Conservation (phyloP, 495 filamentous ascomycete species). For the Penicillium steckii region DNA sequence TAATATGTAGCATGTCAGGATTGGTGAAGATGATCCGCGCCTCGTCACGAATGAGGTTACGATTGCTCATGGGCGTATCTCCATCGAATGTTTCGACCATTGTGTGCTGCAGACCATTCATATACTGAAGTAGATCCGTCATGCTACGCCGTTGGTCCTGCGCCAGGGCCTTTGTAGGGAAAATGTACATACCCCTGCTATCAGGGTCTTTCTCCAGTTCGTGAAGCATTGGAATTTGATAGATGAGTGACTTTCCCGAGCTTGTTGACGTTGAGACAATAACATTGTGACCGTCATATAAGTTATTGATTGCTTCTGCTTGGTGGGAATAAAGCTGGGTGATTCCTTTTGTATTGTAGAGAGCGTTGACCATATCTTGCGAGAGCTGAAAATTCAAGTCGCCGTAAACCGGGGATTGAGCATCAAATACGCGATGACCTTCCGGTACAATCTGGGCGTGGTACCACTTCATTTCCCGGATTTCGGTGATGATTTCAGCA, state of each 20-base stretch:
- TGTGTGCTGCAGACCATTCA: constrained; percentile 70
- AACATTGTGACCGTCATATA: constrained; percentile 81
- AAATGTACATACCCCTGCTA: constrained; percentile 94
- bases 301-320: constrained; percentile 87
- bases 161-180: constrained; percentile 94
- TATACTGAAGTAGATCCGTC: constrained; percentile 76
- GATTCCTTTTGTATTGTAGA: constrained; percentile 88
- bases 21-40: constrained; percentile 97
- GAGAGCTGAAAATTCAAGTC: constrained; percentile 84
- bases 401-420: constrained; percentile 78
- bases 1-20: constrained; percentile 96
- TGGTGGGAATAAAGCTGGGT: constrained; percentile 91
- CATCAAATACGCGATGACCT: constrained; percentile 89
- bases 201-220: constrained; percentile 75
- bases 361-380: constrained; percentile 87
- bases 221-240: constrained; percentile 90
- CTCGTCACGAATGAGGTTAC: constrained; percentile 81
- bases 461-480: constrained; percentile 83
- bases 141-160: constrained; percentile 93
- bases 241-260: constrained; percentile 95
- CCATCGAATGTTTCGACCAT: constrained; percentile 95
- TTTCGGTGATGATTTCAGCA: constrained; percentile 79
- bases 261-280: constrained; percentile 94
- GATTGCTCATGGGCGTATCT: constrained; percentile 79
- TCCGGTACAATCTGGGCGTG: constrained; percentile 90